Base-by-base conservation (phyloP, 768 basidiomycete genomes). In the Tylopilus sp. region DNA sequence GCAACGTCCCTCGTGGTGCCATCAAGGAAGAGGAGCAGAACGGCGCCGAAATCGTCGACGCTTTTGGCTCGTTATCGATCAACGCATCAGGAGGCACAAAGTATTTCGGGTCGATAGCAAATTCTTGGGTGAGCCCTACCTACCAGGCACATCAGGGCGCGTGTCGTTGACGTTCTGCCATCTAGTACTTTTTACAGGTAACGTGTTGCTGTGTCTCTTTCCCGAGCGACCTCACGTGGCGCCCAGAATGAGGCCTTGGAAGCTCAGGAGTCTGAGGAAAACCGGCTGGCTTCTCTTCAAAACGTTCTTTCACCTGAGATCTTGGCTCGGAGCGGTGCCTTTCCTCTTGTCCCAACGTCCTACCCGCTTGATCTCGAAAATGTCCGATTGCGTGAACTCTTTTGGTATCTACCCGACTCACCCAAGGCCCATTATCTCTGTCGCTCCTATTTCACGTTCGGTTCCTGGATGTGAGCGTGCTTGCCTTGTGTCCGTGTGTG, bases 11-110 rank as follows among this genome's bases (percentile, higher is more conserved):
- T n/a, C n/a, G n/a, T n/a, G n/a, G n/a, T 26, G 28, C 28, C 11
- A 57, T 76, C 41, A 85, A 85, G 52, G 84, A 86, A 61, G 85
- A 86, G 56, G 83, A 84, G 49, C 71, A 68, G 51, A 78, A 79
- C 49, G 78, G 79, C 8, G 87, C 79, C 8, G 87, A 90, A 58
- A 75, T 88, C 40, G 80, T 89, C 5, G 86, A 89, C 65, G 86
- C 88, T 10, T 89, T 89, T 64, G 88, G 88, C 18, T 86, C 87
- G 0, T 70, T 91, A n/a, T 81, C 83, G 11, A 86, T 91, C 57
- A 84, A 76, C 42, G 70, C 84, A 20, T 81, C 83, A 1, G 88
- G 88, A 7, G 79, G 82, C 40, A 79, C 87, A 21, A 89, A 85
- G 61, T 90, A 86, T 61, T 88, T 78, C 57, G 87, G 88, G 11